Conservation (phyloP, 345 rosid species). For the Linum usitatissimum region DNA sequence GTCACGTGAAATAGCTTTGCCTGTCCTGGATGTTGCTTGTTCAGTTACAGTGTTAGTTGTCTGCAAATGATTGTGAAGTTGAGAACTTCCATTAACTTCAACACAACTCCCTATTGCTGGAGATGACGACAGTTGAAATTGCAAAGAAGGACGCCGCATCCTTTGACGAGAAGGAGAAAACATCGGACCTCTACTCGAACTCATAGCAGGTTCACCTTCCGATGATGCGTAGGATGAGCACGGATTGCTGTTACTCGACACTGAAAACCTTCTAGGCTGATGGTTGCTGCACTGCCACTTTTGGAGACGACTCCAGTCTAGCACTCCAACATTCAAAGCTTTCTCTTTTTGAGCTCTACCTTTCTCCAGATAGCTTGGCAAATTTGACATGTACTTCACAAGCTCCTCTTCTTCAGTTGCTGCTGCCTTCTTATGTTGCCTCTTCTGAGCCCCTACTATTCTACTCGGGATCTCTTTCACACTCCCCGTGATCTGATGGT, state of each 20-base stretch:
- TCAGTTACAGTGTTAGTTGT: neutral
- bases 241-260: conserved; percentile 30
- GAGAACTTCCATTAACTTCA: conserved; percentile 21
- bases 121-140: conserved; percentile 36
- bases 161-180: conserved; percentile 29
- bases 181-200: conserved; percentile 36
- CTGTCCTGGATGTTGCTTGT: neutral
- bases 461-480: neutral
- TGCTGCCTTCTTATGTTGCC: conserved; percentile 8
- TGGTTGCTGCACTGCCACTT: conserved; percentile 64
- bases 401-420: conserved; percentile 49
- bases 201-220: conserved; percentile 37
- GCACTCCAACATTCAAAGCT: conserved; percentile 76
- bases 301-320: conserved; percentile 81
- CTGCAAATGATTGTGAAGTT: conserved; percentile 17
- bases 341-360: conserved; percentile 43
- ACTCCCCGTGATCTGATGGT: neutral
- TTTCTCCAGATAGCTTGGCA: conserved; percentile 75
- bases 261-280: conserved; percentile 33
- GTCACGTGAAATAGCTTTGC: neutral
- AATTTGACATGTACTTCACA: conserved; percentile 75
- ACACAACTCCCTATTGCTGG: conserved; percentile 23
- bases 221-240: conserved; percentile 28
- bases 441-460: neutral
- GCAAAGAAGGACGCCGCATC: conserved; percentile 32